These are phyloP conservation scores for Leishmania arabica DNA, from an alignment of 208 protist species.

Conservation along the genomic window DNA sequence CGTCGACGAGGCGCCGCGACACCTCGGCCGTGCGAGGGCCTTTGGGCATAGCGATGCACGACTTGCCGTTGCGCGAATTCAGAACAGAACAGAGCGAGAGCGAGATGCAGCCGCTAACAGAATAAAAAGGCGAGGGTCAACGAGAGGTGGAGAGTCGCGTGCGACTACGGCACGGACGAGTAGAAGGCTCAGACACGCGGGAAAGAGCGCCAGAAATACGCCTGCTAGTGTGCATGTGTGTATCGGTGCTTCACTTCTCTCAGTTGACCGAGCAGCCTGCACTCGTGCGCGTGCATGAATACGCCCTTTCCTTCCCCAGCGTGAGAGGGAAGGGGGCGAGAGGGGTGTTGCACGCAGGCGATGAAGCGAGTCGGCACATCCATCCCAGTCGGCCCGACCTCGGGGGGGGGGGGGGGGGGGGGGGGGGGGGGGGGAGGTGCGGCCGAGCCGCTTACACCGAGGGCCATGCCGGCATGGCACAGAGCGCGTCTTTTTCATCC, in stretches of 20 bases:
- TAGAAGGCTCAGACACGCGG: neutral
- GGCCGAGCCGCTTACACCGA: neutral
- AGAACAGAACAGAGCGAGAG: neutral
- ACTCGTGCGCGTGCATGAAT: neutral
- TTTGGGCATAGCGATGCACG: slow-evolving; percentile 17
- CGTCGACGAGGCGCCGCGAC: slow-evolving; percentile 55
- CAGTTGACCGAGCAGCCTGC: neutral
- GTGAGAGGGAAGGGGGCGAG: neutral
- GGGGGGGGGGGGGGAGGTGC: neutral
- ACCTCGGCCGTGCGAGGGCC: slow-evolving; percentile 31
- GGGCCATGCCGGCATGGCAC: neutral
- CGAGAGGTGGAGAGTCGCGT: neutral
- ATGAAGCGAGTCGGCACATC: neutral
- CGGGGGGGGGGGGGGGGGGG: neutral
- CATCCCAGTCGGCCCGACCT: neutral
- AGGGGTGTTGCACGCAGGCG: neutral
- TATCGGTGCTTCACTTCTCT: neutral
- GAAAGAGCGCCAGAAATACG: neutral
- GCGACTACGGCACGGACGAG: neutral
- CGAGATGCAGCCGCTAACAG: neutral
- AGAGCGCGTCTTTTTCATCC: neutral
- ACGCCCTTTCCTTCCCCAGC: neutral
- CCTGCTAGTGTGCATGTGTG: neutral
- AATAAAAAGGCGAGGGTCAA: neutral
- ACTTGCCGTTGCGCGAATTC: neutral